Percentiles rank a stretch among this genome's conserved stretches.
Conservation (phyloP, 257 asterid species). For the Gynochthodes officinalis region DNA sequence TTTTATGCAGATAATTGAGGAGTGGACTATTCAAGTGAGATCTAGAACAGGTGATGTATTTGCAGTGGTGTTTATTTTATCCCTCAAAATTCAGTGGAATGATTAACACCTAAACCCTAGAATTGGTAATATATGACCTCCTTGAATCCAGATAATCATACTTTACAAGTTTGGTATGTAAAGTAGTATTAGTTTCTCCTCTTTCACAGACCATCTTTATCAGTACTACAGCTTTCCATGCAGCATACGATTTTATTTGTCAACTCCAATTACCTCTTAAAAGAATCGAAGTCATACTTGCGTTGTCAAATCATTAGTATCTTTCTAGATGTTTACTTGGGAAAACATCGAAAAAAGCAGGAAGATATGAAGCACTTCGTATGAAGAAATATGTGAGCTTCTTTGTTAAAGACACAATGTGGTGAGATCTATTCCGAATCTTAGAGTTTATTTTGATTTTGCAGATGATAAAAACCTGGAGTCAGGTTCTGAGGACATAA, state of each 20-base stretch:
- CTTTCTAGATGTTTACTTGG: background rate
- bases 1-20: slow-evolving; percentile 69
- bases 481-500: slow-evolving; percentile 57
- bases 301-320: background rate
- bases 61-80: background rate
- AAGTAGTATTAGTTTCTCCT: background rate
- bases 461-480: slow-evolving; percentile 56
- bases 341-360: background rate
- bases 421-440: slow-evolving; percentile 8
- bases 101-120: background rate
- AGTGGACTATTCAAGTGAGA: slow-evolving; percentile 78
- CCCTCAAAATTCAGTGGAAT: background rate
- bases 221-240: background rate
- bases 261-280: background rate
- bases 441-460: slow-evolving; percentile 11
- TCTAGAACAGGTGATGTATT: slow-evolving; percentile 54
- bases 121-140: background rate
- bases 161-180: background rate
- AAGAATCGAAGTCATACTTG: background rate
- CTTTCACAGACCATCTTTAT: background rate
- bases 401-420: background rate
- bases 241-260: background rate
- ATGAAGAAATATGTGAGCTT: background rate
- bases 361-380: background rate
- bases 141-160: background rate